Base-by-base conservation (phyloP, 768 basidiomycete genomes). In the Antrodiella citrinella region DNA sequence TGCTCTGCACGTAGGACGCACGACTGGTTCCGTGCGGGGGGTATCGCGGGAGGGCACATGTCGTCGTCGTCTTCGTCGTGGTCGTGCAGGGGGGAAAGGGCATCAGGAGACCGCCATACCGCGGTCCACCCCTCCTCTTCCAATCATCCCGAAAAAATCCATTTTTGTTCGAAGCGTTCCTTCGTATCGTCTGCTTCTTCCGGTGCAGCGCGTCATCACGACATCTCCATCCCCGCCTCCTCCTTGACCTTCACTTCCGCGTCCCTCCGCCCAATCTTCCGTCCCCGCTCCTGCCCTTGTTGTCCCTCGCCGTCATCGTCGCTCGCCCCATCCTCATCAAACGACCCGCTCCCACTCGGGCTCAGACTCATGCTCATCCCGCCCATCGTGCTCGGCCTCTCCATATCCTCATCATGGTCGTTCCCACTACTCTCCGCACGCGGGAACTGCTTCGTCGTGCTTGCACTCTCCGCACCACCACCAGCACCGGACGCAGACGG, bases 191-290 rank as follows among this genome's bases (percentile, higher is more conserved):
- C 30, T 7, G 7, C 30, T 35, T n/a, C n/a, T n/a, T n/a, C n/a
- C n/a, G n/a, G n/a, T n/a, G n/a, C 30, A 35, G 15, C 7, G 30
- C 7, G 30, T 7, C 10, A 45, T 55, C 41, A 59, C 40, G 48
- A 54, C 39, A 51, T 56, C 60, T 62, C 63, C 63, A 62, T 61
- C 38, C 50, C 54, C 41, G 47, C 54, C 57, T 59, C 60, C 52
- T 57, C 58, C 62, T 62, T 62, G 45, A 62, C 53, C 62, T 62
- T 62, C 47, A 62, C 53, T 47, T 53, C 54, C 41, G 55, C 62
- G 40, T 47, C 54, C 43, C 44, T 54, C 24, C 49, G 52, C 46
- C 57, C 59, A 45, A 48, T 54, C 24, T 54, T 58, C 41, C 62
- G 47, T 46, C 60, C 63, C 25, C 60, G 51, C 64, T 59, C 57